These are phyloP conservation scores for Lentinula edodes DNA, from an alignment of 768 basidiomycete genomes.

Conservation along the genomic window DNA sequence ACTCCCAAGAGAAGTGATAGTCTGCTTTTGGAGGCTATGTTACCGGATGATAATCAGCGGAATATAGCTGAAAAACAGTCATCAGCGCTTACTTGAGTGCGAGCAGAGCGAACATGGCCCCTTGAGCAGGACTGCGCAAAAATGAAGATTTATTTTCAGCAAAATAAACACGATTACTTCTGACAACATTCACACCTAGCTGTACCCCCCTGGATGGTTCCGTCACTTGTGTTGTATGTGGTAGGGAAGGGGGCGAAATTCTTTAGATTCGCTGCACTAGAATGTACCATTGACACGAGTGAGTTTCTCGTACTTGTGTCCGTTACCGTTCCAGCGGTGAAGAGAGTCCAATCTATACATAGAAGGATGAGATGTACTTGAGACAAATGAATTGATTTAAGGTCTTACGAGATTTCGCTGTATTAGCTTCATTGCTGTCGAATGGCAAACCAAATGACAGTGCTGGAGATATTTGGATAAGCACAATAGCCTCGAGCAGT, in stretches of 20 bases:
- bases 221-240: constrained; percentile 2
- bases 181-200: background rate
- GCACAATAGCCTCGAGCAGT: background rate
- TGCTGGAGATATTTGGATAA: background rate
- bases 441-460: constrained; percentile 4
- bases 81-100: constrained; percentile 15
- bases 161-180: background rate
- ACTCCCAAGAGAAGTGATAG: background rate
- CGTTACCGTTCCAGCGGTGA: constrained; percentile 2
- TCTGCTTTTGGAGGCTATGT: constrained; percentile 12
- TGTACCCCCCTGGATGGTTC: background rate
- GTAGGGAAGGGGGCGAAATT: constrained; percentile 2
- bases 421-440: background rate
- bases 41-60: too few relatives aligned
- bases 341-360: constrained; percentile 4
- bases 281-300: constrained; percentile 3
- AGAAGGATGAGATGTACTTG: background rate
- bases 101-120: constrained; percentile 6
- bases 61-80: background rate
- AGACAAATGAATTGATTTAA: background rate
- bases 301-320: background rate
- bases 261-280: background rate
- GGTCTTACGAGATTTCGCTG: constrained; percentile 5
- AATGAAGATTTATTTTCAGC: background rate
- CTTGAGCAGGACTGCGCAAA: constrained; percentile 3